Evolutionary conservation across 495 filamentous ascomycete genomes (phyloP), one percentile per base, ranked within the genome.

Genomic region (Xylaria grammica): DNA sequence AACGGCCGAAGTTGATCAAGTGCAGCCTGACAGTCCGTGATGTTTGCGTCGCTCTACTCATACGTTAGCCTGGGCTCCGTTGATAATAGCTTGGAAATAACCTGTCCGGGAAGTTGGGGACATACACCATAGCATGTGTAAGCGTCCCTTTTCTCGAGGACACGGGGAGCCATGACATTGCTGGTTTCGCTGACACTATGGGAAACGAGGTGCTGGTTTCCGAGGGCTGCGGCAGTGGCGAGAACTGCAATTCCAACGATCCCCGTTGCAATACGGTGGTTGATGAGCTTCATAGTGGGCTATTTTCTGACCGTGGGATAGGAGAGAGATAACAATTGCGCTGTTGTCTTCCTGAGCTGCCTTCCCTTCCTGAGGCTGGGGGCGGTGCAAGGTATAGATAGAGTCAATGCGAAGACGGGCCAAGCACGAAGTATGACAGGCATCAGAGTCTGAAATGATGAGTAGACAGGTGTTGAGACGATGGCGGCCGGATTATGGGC

Each of bases 71-170:
- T 42, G 9, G 13, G n/a, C n/a, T n/a, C 15, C 1, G 11, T 42
- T 17, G n/a, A n/a, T n/a, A n/a, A n/a, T 46, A 44, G 10, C 5
- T 13, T 61, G 44, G 65, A 65, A 62, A 46, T 57, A 51, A 50
- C 34, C 42, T 26, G 51, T 53, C 1, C 29, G 27, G 36, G 13
- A 17, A 29, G 27, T 61, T 49, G 67, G 26, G 46, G 13, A 63
- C 69, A 55, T 72, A 74, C 72, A 6, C 72, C 72, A 30, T 74
- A 74, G 20, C 72, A 74, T 29, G 65, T 65, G 46, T 59, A 74
- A 24, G 72, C 72, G 60, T 74, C 72, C 62, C 72, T 67, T 36
- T 72, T 74, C 44, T 59, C 51, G 8, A 74, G 69, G 40, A 24
- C 7, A 30, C 27, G 50, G 20, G 53, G 49, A 26, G 10, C 17